Evolutionary conservation across 768 basidiomycete species (phyloP), one percentile per base, ranked within the genome.

Genomic region (Gautieria morchelliformis): DNA sequence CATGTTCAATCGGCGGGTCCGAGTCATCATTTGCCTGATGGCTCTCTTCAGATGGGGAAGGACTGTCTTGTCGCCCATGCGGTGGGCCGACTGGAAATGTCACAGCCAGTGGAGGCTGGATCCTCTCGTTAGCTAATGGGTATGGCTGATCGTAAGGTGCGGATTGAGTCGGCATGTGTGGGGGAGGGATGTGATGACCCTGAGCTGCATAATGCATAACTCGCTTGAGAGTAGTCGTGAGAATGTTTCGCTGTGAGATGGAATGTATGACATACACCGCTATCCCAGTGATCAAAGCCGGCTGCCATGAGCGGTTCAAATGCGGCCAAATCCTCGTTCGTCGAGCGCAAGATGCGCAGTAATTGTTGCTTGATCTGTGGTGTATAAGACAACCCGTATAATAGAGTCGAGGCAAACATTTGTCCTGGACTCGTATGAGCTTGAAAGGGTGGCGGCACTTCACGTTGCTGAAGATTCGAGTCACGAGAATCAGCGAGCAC

Each of bases 261-360:
- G 32, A 50, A 44, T 30, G 17, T 39, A n/a, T 35, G 30, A 67
- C 79, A 57, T 64, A 89, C 88, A 68, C 84, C 83, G 62, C 83
- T 81, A 63, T 91, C 84, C 89, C 89, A 92, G 41, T 86, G 84
- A 58, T 92, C 89, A 79, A 87, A 92, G 17, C 88, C 88, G 46
- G 86, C 83, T 5, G 89, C 88, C 47, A 92, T 84, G 63, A 89
- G 74, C 27, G 87, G 85, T 65, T 91, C 86, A 51, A 92, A 71
- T 10, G 85, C 82, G 3, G 82, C 82, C 17, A 92, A 76, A 64
- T 92, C 89, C 53, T 90, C 88, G 69, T 81, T 82, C 30, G 85
- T 81, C 80, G 91, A 84, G 61, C 79, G 77, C 49, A 92, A 72
- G 5, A 80, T 82, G 50, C 86, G 81, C 33, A 91, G 68, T 30